Percentiles rank a stretch among this genome's conserved stretches.
Conservation (phyloP, 306 rosid species). For the Quercus engelmannii region DNA sequence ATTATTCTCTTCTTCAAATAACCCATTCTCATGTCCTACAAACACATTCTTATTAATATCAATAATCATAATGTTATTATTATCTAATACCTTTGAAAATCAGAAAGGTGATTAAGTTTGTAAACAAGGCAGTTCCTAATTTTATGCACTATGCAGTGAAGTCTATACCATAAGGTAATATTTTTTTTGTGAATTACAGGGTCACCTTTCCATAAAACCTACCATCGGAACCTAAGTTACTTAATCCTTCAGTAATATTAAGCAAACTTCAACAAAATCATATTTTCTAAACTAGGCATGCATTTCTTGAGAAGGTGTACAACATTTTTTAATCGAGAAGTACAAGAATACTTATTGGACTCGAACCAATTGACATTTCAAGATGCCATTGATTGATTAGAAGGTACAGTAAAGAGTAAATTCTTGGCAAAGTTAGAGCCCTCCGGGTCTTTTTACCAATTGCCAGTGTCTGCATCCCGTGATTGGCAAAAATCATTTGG, state of each 20-base stretch:
- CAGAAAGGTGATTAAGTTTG: too few species aligned
- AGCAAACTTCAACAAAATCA: background rate
- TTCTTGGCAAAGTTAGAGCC: background rate
- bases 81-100: too few species aligned
- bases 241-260: background rate
- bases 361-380: background rate
- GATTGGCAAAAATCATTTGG: conserved; percentile 69
- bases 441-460: conserved; percentile 41
- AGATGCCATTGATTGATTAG: background rate
- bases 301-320: background rate
- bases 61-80: too few species aligned
- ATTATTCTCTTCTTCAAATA: too few species aligned
- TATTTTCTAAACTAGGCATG: background rate
- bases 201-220: background rate
- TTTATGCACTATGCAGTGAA: too few species aligned
- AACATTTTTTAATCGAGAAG: background rate
- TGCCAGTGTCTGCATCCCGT: conserved; percentile 63
- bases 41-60: too few species aligned
- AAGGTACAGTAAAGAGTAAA: too few species aligned
- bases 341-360: background rate
- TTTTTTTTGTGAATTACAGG: too few species aligned
- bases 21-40: too few species aligned
- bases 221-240: background rate
- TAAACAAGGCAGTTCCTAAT: too few species aligned
- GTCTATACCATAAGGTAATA: too few species aligned